Conservation (phyloP, 768 basidiomycete genomes). For the Tylopilus intermedius region DNA sequence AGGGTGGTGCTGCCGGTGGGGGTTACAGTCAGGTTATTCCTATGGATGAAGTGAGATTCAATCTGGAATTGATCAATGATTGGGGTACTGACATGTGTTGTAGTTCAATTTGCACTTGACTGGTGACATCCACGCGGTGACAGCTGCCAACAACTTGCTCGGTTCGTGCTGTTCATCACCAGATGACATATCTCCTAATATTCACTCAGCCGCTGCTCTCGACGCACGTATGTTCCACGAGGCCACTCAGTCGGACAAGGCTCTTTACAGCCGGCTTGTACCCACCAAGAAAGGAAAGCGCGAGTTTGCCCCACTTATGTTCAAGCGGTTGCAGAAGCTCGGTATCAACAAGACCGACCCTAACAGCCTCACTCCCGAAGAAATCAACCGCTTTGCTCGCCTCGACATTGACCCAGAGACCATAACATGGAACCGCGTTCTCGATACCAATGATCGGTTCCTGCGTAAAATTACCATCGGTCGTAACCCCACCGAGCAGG, state of each 20-base stretch:
- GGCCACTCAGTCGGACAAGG: conserved; percentile 92
- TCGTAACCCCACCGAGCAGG: conserved; percentile 85
- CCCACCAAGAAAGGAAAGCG: conserved; percentile 92
- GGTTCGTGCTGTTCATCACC: conserved; percentile 40
- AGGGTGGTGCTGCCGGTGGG: conserved; percentile 96
- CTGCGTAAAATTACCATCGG: conserved; percentile 91
- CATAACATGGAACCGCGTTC: conserved; percentile 96
- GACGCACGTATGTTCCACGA: conserved; percentile 99
- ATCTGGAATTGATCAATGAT: background rate
- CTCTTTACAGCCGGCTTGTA: conserved; percentile 85
- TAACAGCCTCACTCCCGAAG: conserved; percentile 86
- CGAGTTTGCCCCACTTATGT: conserved; percentile 92
- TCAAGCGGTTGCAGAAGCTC: conserved; percentile 91
- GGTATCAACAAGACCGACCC: conserved; percentile 94
- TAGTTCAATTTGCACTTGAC: conserved; percentile 95
- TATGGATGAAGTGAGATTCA: conserved; percentile 79
- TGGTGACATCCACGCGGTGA: conserved; percentile 96
- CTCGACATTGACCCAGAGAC: conserved; percentile 87
- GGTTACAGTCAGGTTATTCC: conserved; percentile 99
- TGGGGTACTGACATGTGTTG: conserved; percentile 2
- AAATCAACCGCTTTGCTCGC: conserved; percentile 83
- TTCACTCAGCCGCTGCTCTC: conserved; percentile 76
- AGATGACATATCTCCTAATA: conserved; percentile 4
- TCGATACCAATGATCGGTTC: conserved; percentile 97
- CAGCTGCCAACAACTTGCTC: conserved; percentile 94